Evolutionary conservation across 2,329 filamentous ascomycete genomes (phyloP).

Genomic region (Colletotrichum melonis): DNA sequence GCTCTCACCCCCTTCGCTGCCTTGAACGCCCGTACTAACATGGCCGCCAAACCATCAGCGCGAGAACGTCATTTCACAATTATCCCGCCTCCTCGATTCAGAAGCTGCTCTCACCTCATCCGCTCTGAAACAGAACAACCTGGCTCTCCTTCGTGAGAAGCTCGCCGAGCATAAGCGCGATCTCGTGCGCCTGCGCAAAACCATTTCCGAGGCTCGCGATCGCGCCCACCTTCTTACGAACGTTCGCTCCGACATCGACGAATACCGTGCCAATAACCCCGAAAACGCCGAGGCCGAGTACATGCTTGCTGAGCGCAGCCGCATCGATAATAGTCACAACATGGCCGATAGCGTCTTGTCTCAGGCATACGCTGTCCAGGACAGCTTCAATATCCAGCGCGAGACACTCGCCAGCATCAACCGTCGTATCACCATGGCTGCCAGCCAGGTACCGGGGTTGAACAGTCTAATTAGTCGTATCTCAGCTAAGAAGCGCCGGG

Average conservation of each 20-base stretch:
- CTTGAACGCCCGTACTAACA: not conserved
- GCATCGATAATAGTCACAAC: constrained; percentile 89
- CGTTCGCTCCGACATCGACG: constrained; percentile 91
- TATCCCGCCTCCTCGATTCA: constrained; percentile 90
- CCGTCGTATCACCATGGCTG: constrained; percentile 87
- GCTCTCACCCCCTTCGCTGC: not conserved
- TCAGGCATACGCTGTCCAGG: constrained; percentile 96
- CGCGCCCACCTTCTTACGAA: constrained; percentile 90
- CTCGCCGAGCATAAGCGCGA: constrained; percentile 88
- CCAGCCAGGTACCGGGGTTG: constrained; percentile 91
- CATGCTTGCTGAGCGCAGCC: constrained; percentile 90
- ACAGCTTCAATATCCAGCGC: constrained; percentile 87
- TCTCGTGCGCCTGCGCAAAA: constrained; percentile 77
- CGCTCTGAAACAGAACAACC: constrained; percentile 96
- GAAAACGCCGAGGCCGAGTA: constrained; percentile 91
- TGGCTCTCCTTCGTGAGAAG: constrained; percentile 90
- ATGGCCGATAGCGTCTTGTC: constrained; percentile 91
- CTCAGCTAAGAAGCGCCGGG: constrained; percentile 92
- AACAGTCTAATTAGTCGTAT: constrained; percentile 94
- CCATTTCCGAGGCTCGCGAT: constrained; percentile 82
- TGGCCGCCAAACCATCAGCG: constrained; percentile 74
- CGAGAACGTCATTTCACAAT: constrained; percentile 82
- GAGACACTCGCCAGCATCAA: constrained; percentile 92
- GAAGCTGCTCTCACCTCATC: constrained; percentile 89
- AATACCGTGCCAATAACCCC: constrained; percentile 86